Conservation (phyloP, 805 yeast species). For the Schizosaccharomyces japonicus region DNA sequence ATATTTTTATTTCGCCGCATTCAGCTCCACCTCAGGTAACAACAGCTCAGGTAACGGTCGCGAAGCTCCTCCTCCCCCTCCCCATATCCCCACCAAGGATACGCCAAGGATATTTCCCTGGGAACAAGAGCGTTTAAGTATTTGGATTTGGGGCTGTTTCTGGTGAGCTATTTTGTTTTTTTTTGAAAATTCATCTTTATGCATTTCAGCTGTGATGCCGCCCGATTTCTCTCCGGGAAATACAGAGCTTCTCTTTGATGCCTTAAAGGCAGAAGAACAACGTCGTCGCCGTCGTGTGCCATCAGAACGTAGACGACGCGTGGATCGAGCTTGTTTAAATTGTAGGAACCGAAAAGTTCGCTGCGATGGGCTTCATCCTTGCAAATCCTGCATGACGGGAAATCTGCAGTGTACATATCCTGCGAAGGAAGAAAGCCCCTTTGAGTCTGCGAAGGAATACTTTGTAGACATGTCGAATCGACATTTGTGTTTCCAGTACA, state of each 20-base stretch:
- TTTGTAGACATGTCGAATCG: background rate
- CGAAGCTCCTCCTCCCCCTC: no score
- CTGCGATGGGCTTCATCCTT: background rate
- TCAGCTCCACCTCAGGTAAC: no score
- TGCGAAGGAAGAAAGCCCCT: background rate
- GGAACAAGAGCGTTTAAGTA: no score
- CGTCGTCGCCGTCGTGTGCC: background rate
- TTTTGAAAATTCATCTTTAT: no score
- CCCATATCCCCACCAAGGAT: no score
- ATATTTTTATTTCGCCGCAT: no score
- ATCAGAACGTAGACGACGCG: background rate
- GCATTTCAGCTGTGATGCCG: no score
- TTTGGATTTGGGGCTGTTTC: no score
- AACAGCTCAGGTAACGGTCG: no score
- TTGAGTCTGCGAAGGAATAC: background rate
- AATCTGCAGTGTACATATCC: constrained; percentile 1
- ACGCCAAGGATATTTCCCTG: no score
- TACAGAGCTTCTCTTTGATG: background rate
- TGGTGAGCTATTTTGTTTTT: no score
- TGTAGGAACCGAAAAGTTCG: background rate
- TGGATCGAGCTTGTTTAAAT: background rate
- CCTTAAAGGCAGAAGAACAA: constrained; percentile 22
- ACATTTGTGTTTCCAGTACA: background rate
- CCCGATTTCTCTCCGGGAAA: background rate
- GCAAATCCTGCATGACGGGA: background rate